Evolutionary conservation across 2,329 filamentous ascomycete genomes (phyloP), one percentile per base, ranked within the genome.

Genomic region (Chaetomium sp.): DNA sequence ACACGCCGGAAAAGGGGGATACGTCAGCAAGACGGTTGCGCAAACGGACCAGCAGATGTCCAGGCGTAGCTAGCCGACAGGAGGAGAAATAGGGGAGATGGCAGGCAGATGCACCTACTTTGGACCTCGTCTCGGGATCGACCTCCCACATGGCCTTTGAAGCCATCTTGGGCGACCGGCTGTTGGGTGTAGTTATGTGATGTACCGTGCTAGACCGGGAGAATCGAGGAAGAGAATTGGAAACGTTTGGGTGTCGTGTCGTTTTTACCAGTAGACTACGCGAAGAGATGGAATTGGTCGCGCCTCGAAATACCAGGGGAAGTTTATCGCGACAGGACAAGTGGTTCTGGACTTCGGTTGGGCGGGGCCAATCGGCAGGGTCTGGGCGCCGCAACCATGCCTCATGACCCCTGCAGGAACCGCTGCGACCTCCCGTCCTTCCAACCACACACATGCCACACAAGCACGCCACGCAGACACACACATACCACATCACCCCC

Each of bases 91-190:
- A 1, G 16, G 42, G 21, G 29, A 50, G 62, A 64, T 7, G 19
- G 9, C 60, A 38, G 57, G 60, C 31, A 60, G 61, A 58, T 49
- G 49, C 29, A 54, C 66, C 25, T 57, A 96, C 93, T 87, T 98
- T 98, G 75, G 90, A 92, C 80, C 92, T 88, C 67, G 94, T 98
- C 83, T 98, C 94, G 57, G 95, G 95, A 79, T 99, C 95, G 70
- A 99, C 93, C 82, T 99, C 95, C 95, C 95, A 99, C 90, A 97
- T 94, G 71, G 84, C 86, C 80, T 93, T 94, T 75, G 87, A 83
- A 70, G 86, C 81, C 86, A 88, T 86, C 63, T 71, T 72, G 71
- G 70, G 64, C 65, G 64, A 62, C 60, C 62, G 35, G 45, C 29
- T 61, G 50, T 65, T 54, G 60, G 27, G 23, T 51, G 23, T 23